Base-by-base conservation (phyloP, 352 stramenopile genomes). In the Globisporangium echinulatum region DNA sequence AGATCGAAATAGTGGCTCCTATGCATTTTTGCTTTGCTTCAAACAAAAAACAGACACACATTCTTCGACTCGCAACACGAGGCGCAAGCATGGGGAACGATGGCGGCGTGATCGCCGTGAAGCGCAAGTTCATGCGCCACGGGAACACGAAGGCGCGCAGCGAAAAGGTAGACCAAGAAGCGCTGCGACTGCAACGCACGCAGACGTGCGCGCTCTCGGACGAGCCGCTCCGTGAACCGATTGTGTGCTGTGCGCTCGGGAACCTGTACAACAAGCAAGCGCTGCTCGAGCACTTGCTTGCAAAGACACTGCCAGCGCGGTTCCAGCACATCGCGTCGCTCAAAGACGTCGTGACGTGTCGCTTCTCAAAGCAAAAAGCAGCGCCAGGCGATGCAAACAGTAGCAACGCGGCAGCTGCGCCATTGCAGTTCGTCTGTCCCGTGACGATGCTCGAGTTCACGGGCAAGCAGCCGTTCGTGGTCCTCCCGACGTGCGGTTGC, bases 191-290 rank as follows among this genome's bases (percentile, higher is more conserved):
- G 46, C 80, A 94, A 69, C 72, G 74, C 42, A 79, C 71, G 40
- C 61, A 76, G 43, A 87, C 75, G n/a, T 97, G 90, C 56, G 86
- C 87, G 38, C 55, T 97, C 62, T 94, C 83, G 10, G 85, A 79
- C 33, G 80, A 96, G 63, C 70, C 77, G 46, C 74, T 97, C 40
- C 66, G 71, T 5, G 87, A 87, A 59, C 90, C 90, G 14, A 79
- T 97, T 43, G 91, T 97, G 40, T 86, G 78, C 11, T 97, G 90
- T 66, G 77, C 82, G 52, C 69, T 97, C 36, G 91, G 91, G 54
- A 96, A 97, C 68, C 65, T 97, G 10, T 97, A 93, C 74, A 97
- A 97, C 70, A 97, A 97, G 74, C 84, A 96, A 60, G 75, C 78
- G 49, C 61, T 97, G 59, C 66, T 97, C 11, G 76, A 91, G 67